Base-by-base conservation (phyloP, 345 rosid species). In the Bruguiera sexangula region DNA sequence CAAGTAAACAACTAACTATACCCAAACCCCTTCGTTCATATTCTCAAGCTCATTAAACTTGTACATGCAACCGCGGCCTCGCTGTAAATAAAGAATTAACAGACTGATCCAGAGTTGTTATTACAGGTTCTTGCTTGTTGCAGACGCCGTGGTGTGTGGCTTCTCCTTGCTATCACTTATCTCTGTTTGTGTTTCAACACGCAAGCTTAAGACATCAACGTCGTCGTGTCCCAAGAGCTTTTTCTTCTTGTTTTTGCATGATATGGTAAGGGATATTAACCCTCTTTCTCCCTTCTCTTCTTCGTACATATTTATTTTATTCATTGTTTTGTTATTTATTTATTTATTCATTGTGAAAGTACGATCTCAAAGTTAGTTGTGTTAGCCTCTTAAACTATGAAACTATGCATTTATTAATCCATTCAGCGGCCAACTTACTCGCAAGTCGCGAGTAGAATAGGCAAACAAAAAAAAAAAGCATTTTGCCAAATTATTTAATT, bases 81-180 rank as follows among this genome's bases (percentile, higher is more conserved):
- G 37, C 37, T 34, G 10, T 34, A 34, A 34, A 34, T 8, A 34
- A 8, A 34, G 50, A 15, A 43, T 2, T 15, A 3, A 43, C 18
- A 43, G 50, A 43, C 50, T 43, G 50, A 43, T 43, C 18, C 19
- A 15, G 53, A 27, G 31, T 69, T 58, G 3, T 55, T 37, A 53
- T 51, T 74, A 31, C 83, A 87, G 91, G 86, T 87, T 84, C 58
- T 68, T 82, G 82, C 50, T 85, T 65, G 87, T 66, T 27, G 78
- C 68, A 52, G 74, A 89, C 52, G 65, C 76, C 9, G 68, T 55
- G 3, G 85, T 77, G 19, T 70, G 81, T 46, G 81, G 39, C 26
- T 81, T 76, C 73, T 82, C 88, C 18, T 27, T 74, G n/a, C 59
- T 82, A 27, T 89, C 89, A 6, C 52, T 81, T 72, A n/a, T 76